Evolutionary conservation across 2,329 filamentous ascomycete genomes (phyloP), one percentile per base, ranked within the genome.

Genomic region (Emergomyces africanus): DNA sequence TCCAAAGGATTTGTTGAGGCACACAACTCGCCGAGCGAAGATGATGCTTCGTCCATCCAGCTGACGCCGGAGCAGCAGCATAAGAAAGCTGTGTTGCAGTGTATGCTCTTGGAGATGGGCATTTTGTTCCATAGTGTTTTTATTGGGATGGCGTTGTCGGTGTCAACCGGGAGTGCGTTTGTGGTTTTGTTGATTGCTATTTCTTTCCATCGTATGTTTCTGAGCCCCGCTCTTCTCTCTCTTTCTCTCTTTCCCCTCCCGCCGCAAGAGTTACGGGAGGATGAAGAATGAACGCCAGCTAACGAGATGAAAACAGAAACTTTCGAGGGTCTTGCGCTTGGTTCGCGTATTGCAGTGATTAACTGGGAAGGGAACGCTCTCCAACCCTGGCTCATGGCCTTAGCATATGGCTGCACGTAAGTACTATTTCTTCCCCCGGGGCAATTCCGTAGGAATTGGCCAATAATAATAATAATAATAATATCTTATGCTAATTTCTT

Each of bases 41-140:
- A 42, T 20, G 33, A 37, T 12, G 3, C 10, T n/a, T 54, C 23
- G 15, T n/a, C 48, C 25, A 37, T 42, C 14, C 15, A 60, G n/a
- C 35, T 71, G 18, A 68, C 60, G 1, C 62, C 66, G 0, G 66
- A 70, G 25, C 70, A 77, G 63, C 78, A 72, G 18, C 78, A 81
- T 70, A 80, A 82, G 67, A 86, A 83, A 66, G 81, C 85, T 70
- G 80, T 87, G 2, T 77, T 89, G 65, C 87, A 90, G 71, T 89
- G 88, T 64, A 81, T 87, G 4, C 79, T 90, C 2, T 79, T 90
- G 5, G 87, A 90, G 71, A 85, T 87, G 59, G 87, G 87, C 61
- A 90, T 90, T 63, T 77, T 90, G 12, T 90, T 90, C 69, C 87
- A 90, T 73, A 88, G 84, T 61, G 81, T 90, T 61, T 72, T 72